phyloP scores from a whole-genome alignment of 108 stramenopile genomes.

The Fistulifera solaris region DNA sequence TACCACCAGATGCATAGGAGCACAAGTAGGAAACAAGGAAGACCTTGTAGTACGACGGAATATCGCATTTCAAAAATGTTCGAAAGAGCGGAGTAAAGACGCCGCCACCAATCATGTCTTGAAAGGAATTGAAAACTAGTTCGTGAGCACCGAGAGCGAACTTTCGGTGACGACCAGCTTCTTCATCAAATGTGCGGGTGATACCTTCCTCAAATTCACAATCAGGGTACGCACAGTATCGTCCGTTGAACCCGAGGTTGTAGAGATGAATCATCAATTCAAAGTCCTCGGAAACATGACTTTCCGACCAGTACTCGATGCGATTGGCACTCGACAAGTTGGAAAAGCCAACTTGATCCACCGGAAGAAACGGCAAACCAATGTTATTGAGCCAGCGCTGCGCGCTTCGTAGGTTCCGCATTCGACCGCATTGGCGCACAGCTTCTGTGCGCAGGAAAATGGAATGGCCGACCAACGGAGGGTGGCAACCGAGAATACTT shows the following conservation, averaged over 20 bases:
- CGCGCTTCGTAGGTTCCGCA: slow-evolving; percentile 40
- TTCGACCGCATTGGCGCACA: slow-evolving; percentile 38
- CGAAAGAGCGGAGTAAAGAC: slow-evolving; percentile 36
- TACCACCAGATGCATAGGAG: slow-evolving; percentile 38
- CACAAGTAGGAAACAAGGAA: slow-evolving; percentile 38
- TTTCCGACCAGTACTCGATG: slow-evolving; percentile 40
- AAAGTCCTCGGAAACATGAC: slow-evolving; percentile 50
- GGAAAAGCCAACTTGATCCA: slow-evolving; percentile 38
- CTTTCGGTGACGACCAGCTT: slow-evolving; percentile 51
- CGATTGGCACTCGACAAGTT: slow-evolving; percentile 26
- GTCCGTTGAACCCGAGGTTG: slow-evolving; percentile 48
- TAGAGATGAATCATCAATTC: slow-evolving; percentile 53
- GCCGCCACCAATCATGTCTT: slow-evolving; percentile 37
- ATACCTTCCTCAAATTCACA: slow-evolving; percentile 52
- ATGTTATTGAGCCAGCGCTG: slow-evolving; percentile 45
- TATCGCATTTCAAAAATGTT: slow-evolving; percentile 36
- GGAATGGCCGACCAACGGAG: slow-evolving; percentile 52
- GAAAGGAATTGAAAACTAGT: slow-evolving; percentile 43
- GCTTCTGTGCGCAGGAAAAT: slow-evolving; percentile 45
- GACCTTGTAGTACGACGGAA: slow-evolving; percentile 53
- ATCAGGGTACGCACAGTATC: slow-evolving; percentile 43
- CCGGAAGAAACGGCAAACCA: slow-evolving; percentile 36
- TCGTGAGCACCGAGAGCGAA: slow-evolving; percentile 46
- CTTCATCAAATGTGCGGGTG: slow-evolving; percentile 54
- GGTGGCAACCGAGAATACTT: slow-evolving; percentile 43